phyloP scores from a whole-genome alignment of 2,329 filamentous ascomycete species.

The Ascochyta viciae-villosae region DNA sequence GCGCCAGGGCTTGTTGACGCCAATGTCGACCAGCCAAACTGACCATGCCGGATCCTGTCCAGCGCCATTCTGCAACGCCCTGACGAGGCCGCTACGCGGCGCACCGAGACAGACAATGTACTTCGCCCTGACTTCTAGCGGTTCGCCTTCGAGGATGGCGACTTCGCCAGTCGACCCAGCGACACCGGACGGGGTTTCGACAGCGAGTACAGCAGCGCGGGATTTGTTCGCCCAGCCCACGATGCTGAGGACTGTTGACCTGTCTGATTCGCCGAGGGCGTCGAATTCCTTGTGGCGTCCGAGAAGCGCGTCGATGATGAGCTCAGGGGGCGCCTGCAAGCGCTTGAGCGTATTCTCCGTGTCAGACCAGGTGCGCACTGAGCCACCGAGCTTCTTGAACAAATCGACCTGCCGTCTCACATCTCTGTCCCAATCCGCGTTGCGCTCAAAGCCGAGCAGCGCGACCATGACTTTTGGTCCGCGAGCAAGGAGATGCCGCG shows the following conservation, averaged over 20 bases:
- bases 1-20: constrained; percentile 83
- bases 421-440: constrained; percentile 80
- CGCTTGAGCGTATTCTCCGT: constrained; percentile 61
- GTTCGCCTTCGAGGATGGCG: constrained; percentile 72
- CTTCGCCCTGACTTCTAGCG: constrained; percentile 80
- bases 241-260: constrained; percentile 83
- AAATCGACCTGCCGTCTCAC: constrained; percentile 82
- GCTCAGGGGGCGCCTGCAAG: constrained; percentile 70
- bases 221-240: constrained; percentile 94
- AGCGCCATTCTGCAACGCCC: constrained; percentile 71
- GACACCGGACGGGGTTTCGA: constrained; percentile 91
- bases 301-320: constrained; percentile 88
- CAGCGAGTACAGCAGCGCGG: constrained; percentile 79
- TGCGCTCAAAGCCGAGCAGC: constrained; percentile 82
- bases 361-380: constrained; percentile 69
- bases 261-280: constrained; percentile 81
- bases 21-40: constrained; percentile 85
- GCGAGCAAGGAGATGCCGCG: constrained; percentile 84
- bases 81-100: constrained; percentile 83
- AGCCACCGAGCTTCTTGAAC: constrained; percentile 82
- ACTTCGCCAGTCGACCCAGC: constrained; percentile 73
- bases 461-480: constrained; percentile 82
- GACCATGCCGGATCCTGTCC: constrained; percentile 69
- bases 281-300: constrained; percentile 89
- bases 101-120: constrained; percentile 86